These are phyloP conservation scores for Scleroderma citrinum DNA, from an alignment of 768 basidiomycete genomes.

Conservation along the genomic window DNA sequence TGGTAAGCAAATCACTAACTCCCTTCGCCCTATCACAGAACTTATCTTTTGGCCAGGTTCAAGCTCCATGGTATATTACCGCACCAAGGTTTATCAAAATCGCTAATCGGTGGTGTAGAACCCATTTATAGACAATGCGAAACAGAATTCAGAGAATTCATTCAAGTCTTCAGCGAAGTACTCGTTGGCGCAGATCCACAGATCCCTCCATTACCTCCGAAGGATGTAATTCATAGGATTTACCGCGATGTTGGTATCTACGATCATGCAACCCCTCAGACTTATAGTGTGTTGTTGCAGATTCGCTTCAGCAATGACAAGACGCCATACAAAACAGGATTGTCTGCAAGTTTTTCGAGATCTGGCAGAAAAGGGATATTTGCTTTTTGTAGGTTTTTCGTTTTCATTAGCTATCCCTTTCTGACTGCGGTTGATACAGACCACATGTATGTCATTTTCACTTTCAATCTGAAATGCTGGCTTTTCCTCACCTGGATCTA, in stretches of 20 bases:
- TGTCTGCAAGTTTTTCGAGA: conserved; percentile 82
- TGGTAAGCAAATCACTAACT: conserved; percentile 43
- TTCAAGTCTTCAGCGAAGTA: conserved; percentile 62
- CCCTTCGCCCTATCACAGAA: not conserved
- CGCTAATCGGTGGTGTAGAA: conserved; percentile 11
- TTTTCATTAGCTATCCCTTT: not conserved
- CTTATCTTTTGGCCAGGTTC: conserved; percentile 51
- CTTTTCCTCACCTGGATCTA: conserved; percentile 1
- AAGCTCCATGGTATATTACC: conserved; percentile 57
- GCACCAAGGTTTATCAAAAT: not conserved
- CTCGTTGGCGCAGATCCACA: conserved; percentile 73
- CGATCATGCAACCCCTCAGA: not conserved
- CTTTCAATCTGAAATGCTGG: too few species aligned
- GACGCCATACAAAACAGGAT: conserved; percentile 86
- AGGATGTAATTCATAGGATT: conserved; percentile 88
- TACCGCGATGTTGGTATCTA: conserved; percentile 67
- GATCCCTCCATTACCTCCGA: conserved; percentile 83
- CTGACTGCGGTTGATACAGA: conserved; percentile 16
- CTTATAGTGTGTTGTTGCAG: conserved; percentile 30
- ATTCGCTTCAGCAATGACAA: conserved; percentile 90
- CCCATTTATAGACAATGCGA: conserved; percentile 50
- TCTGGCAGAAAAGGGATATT: conserved; percentile 89
- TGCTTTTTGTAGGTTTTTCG: conserved; percentile 62
- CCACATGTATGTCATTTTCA: conserved; percentile 12
- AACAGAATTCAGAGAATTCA: conserved; percentile 83